Evolutionary conservation across 345 rosid species (phyloP).

Genomic region (Eucalyptus caleyi): DNA sequence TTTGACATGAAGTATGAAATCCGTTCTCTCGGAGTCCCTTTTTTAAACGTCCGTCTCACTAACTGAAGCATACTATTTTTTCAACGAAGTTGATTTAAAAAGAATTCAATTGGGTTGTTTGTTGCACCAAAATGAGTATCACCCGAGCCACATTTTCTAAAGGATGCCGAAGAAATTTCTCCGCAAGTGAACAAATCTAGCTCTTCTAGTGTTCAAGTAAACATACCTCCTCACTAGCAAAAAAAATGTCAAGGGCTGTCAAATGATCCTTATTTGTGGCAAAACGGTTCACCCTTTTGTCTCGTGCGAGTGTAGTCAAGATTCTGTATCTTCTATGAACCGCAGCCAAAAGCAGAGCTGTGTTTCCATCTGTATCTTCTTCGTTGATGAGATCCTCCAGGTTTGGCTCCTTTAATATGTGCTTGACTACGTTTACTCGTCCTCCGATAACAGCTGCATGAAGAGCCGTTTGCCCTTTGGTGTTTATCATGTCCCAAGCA

Average conservation of each 20-base stretch:
- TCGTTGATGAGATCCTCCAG: too few relatives aligned
- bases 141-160: too few relatives aligned
- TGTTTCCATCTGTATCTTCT: neutral
- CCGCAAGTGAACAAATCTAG: neutral
- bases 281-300: neutral
- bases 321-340: fast-evolving
- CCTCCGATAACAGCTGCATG: neutral
- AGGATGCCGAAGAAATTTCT: neutral
- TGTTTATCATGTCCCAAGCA: neutral
- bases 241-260: neutral
- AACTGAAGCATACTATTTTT: too few relatives aligned
- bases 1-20: neutral
- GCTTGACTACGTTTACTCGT: fast-evolving
- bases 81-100: too few relatives aligned
- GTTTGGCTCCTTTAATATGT: neutral
- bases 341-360: neutral
- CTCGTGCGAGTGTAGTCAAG: fast-evolving
- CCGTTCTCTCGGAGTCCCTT: too few relatives aligned
- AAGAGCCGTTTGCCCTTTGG: neutral
- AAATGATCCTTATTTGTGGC: neutral
- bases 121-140: too few relatives aligned
- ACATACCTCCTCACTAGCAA: neutral
- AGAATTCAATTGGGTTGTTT: too few relatives aligned
- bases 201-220: neutral
- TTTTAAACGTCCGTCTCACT: too few relatives aligned